These are phyloP conservation scores for Lunularia cruciata DNA, from an alignment of 225 moss, liverwort and hornwort species.

Conservation along the genomic window DNA sequence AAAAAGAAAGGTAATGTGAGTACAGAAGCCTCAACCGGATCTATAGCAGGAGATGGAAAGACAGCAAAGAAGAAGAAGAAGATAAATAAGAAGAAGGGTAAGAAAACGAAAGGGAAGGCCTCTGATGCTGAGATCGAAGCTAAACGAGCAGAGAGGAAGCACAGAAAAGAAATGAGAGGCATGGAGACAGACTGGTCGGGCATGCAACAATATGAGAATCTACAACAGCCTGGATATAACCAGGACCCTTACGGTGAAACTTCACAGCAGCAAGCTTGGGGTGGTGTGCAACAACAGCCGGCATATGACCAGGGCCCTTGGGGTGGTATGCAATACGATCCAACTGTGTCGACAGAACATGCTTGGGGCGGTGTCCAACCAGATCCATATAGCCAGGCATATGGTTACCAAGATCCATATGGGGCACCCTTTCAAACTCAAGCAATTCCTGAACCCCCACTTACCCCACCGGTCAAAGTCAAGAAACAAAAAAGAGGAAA, in stretches of 20 bases:
- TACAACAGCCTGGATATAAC: background rate
- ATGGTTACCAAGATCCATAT: background rate
- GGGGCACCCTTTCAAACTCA: background rate
- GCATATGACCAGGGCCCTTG: too few relatives aligned
- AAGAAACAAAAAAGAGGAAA: too few relatives aligned
- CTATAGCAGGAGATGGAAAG: background rate
- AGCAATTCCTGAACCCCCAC: background rate
- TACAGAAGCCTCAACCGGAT: too few relatives aligned
- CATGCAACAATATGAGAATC: constrained; percentile 7
- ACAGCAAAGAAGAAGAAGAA: background rate
- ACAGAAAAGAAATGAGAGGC: background rate
- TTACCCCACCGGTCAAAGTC: background rate
- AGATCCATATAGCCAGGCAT: too few relatives aligned
- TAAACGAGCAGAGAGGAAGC: constrained; percentile 1
- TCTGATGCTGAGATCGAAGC: background rate
- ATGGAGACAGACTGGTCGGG: constrained; percentile 2
- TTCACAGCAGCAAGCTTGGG: background rate
- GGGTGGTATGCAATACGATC: background rate
- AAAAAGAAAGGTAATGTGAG: background rate
- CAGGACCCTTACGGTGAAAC: background rate
- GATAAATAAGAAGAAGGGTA: background rate
- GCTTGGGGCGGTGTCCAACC: background rate
- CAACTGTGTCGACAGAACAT: background rate
- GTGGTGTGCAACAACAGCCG: too few relatives aligned
- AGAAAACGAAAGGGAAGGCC: background rate